Conservation (phyloP, 768 basidiomycete species). For the Tricholoma hemisulphureum region DNA sequence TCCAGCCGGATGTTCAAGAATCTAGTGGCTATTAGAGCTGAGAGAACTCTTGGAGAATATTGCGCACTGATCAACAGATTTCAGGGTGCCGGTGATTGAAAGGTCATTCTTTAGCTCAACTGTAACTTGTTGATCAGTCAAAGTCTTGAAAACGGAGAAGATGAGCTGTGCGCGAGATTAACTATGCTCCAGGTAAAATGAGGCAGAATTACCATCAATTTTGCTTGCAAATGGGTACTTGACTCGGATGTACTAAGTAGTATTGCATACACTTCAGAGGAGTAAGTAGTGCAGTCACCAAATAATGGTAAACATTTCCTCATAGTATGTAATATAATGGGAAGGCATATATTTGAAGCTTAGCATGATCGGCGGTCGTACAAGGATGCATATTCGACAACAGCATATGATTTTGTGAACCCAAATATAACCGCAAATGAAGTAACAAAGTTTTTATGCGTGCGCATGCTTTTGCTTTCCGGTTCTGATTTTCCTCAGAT, state of each 20-base stretch:
- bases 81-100: constrained; percentile 90
- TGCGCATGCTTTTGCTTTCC: constrained; percentile 94
- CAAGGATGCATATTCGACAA: constrained; percentile 7
- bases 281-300: too few relatives aligned
- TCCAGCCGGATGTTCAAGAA: constrained; percentile 97
- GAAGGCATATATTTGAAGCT: constrained; percentile 9
- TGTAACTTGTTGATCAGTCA: constrained; percentile 95
- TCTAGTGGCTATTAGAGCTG: constrained; percentile 38
- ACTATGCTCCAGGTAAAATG: neutral
- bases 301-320: too few relatives aligned
- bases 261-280: neutral
- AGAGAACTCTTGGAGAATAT: neutral
- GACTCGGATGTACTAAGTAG: too few relatives aligned
- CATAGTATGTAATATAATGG: neutral
- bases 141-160: constrained; percentile 98
- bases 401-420: constrained; percentile 10
- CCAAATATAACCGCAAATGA: neutral
- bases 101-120: constrained; percentile 99
- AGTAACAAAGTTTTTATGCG: constrained; percentile 29
- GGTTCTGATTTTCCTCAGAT: constrained; percentile 88
- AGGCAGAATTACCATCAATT: neutral
- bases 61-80: constrained; percentile 95
- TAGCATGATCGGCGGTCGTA: constrained; percentile 6
- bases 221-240: neutral
- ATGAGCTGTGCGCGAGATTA: constrained; percentile 61